phyloP scores from a whole-genome alignment of 257 asterid species.

The Nicotiana otophora region DNA sequence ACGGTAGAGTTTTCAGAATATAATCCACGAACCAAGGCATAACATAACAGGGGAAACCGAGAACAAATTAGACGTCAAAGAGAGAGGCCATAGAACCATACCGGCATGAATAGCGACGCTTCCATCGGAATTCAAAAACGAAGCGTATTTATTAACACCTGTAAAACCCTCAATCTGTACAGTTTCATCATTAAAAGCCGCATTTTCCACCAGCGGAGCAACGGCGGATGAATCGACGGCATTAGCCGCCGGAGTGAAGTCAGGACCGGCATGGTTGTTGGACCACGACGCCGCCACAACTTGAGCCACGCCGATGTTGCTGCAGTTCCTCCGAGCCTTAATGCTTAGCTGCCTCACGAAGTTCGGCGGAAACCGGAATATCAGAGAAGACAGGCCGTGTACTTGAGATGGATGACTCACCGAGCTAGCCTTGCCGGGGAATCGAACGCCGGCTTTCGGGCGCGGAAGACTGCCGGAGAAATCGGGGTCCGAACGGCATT shows the following conservation, averaged over 20 bases:
- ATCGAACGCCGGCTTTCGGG: conserved; percentile 36
- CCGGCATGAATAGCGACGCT: conserved; percentile 95
- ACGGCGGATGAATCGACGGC: conserved; percentile 57
- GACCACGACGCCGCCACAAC: conserved; percentile 98
- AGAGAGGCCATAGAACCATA: conserved; percentile 16
- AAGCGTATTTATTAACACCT: conserved; percentile 38
- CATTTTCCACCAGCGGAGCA: conserved; percentile 32
- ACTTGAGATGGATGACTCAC: conserved; percentile 24
- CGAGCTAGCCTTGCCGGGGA: conserved; percentile 25
- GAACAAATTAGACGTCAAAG: not conserved
- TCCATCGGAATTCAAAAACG: conserved; percentile 73
- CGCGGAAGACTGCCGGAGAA: conserved; percentile 37
- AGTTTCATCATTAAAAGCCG: conserved; percentile 27
- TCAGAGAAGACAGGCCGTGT: conserved; percentile 52
- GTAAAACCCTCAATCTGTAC: conserved; percentile 49
- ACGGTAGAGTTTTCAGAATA: not conserved
- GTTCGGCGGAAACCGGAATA: conserved; percentile 79
- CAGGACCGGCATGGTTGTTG: conserved; percentile 39
- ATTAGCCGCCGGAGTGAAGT: conserved; percentile 52
- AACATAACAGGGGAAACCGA: not conserved
- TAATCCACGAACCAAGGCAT: not conserved
- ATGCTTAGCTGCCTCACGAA: conserved; percentile 92
- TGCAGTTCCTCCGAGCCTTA: conserved; percentile 91
- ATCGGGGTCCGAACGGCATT: conserved; percentile 88
- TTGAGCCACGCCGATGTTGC: conserved; percentile 97